These are phyloP conservation scores for Boletus barrowsii DNA, from an alignment of 768 basidiomycete genomes.

Conservation along the genomic window DNA sequence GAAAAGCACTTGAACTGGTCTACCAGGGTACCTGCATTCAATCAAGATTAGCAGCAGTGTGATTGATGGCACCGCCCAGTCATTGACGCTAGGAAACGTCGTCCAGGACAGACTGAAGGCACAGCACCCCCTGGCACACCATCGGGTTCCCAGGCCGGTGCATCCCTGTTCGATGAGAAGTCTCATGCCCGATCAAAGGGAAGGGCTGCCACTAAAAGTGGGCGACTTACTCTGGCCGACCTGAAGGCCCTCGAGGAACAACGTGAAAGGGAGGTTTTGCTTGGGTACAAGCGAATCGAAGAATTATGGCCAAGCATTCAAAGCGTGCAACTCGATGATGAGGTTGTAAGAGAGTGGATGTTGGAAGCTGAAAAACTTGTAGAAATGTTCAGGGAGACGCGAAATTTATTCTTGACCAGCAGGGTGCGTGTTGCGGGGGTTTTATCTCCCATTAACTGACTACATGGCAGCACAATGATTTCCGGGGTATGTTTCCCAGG, in stretches of 20 bases:
- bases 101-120: constrained; percentile 28
- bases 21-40: constrained; percentile 50
- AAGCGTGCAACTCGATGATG: constrained; percentile 38
- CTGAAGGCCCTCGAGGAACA: constrained; percentile 60
- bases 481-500: constrained; percentile 19
- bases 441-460: background rate
- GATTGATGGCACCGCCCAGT: constrained; percentile 48
- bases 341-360: constrained; percentile 71
- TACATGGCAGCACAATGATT: constrained; percentile 14
- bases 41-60: constrained; percentile 50
- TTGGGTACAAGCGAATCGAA: constrained; percentile 56
- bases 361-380: constrained; percentile 81
- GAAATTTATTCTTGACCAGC: constrained; percentile 75
- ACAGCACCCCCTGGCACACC: constrained; percentile 10
- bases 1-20: constrained; percentile 72
- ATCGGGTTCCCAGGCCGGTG: constrained; percentile 24
- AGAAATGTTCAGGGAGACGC: constrained; percentile 86
- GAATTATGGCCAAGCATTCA: constrained; percentile 62
- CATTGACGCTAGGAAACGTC: constrained; percentile 59
- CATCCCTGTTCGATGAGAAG: constrained; percentile 67
- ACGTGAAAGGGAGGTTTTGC: constrained; percentile 62
- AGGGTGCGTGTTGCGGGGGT: constrained; percentile 50
- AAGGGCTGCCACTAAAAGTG: constrained; percentile 20
- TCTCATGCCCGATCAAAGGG: constrained; percentile 36
- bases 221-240: constrained; percentile 55